These are phyloP conservation scores for Exophiala xenobiotica DNA, from an alignment of 2,329 filamentous ascomycete species.

Conservation along the genomic window DNA sequence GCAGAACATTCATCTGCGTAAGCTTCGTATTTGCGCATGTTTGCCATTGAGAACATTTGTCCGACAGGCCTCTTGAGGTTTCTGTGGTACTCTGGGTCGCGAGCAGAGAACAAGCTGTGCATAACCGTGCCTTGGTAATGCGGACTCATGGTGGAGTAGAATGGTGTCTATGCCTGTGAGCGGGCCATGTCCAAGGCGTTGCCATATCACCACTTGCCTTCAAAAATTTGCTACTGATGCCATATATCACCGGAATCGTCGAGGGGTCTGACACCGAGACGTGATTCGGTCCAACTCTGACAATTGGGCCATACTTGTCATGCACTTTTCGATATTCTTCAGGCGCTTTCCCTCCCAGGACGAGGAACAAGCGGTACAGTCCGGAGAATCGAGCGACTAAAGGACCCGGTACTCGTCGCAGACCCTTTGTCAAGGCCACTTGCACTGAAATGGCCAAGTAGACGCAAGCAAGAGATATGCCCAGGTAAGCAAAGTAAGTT, in stretches of 20 bases:
- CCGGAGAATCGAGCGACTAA: constrained; percentile 66
- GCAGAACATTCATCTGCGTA: constrained; percentile 41
- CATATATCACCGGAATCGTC: constrained; percentile 13
- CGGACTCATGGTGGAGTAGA: constrained; percentile 10
- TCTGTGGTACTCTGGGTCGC: constrained; percentile 6
- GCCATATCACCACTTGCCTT: neutral
- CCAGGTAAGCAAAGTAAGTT: too few relatives aligned
- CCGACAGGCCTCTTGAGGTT: constrained; percentile 40
- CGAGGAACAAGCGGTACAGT: constrained; percentile 64
- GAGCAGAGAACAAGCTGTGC: constrained; percentile 13
- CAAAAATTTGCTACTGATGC: neutral
- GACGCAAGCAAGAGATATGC: neutral
- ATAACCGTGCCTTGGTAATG: constrained; percentile 13
- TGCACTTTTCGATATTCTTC: neutral
- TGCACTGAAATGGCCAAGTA: neutral
- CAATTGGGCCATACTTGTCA: constrained; percentile 6
- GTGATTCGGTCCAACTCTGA: constrained; percentile 8
- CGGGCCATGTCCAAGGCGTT: too few relatives aligned
- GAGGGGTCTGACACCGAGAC: constrained; percentile 8
- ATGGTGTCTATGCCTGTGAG: neutral
- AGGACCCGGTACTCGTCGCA: constrained; percentile 58
- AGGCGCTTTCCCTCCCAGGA: neutral
- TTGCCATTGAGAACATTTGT: constrained; percentile 48
- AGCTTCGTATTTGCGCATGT: constrained; percentile 48
- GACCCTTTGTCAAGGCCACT: neutral